Conservation (phyloP, 495 filamentous ascomycete species). For the Amniculicola lignicola region DNA sequence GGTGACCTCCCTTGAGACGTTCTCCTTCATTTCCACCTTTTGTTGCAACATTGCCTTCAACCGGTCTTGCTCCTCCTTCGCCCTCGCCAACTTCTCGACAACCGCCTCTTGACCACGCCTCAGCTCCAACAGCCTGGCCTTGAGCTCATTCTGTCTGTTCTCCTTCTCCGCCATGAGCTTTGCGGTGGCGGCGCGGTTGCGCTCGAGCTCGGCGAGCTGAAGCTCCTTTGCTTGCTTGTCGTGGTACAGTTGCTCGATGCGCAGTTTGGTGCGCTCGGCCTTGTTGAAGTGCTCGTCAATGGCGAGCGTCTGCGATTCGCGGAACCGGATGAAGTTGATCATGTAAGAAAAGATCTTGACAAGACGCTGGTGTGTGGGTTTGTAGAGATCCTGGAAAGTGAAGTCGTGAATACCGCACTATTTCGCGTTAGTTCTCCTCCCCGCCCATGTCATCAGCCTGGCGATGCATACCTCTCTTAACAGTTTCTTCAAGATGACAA, state of each 20-base stretch:
- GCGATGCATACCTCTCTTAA: constrained; percentile 65
- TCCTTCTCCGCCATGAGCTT: constrained; percentile 75
- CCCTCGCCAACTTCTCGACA: constrained; percentile 70
- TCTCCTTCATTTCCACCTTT: constrained; percentile 62
- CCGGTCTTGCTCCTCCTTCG: constrained; percentile 66
- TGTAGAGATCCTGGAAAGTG: constrained; percentile 82
- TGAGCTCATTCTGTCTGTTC: constrained; percentile 77
- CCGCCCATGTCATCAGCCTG: not conserved
- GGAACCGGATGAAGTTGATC: constrained; percentile 97
- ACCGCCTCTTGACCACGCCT: constrained; percentile 74
- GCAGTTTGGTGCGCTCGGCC: constrained; percentile 74
- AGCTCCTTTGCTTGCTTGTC: constrained; percentile 85
- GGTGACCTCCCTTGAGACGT: constrained; percentile 68
- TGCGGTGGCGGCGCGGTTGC: constrained; percentile 72
- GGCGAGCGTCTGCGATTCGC: constrained; percentile 77
- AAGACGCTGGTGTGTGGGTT: constrained; percentile 81
- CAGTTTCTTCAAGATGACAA: constrained; percentile 69
- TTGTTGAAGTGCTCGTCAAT: constrained; percentile 93
- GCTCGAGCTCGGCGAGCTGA: constrained; percentile 75
- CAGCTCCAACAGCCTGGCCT: constrained; percentile 71
- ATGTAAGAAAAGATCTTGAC: constrained; percentile 91
- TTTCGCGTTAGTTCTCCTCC: not conserved
- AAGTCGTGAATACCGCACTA: constrained; percentile 89
- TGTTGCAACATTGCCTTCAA: constrained; percentile 73
- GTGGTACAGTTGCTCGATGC: constrained; percentile 77